These are phyloP conservation scores for Cladosporium oxysporum DNA, from an alignment of 2,329 filamentous ascomycete genomes.

Conservation along the genomic window DNA sequence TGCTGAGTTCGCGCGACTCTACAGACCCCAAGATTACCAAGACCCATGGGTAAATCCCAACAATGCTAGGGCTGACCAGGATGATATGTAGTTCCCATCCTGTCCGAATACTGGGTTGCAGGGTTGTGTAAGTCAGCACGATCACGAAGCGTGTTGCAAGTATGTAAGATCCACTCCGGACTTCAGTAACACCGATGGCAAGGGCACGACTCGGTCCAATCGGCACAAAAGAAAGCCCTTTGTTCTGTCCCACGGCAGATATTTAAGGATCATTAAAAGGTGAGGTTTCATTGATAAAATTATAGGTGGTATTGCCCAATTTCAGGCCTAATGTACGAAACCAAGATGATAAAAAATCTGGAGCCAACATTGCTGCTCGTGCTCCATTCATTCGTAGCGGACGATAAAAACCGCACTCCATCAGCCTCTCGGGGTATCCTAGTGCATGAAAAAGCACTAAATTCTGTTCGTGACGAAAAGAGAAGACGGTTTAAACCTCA, in stretches of 20 bases:
- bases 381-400: not conserved
- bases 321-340: not conserved
- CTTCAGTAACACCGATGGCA: not conserved
- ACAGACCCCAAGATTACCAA: not conserved
- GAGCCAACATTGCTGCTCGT: not conserved
- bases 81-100: not conserved
- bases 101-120: not conserved
- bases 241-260: too few species aligned
- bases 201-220: not conserved
- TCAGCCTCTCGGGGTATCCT: constrained; percentile 2
- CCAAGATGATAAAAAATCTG: not conserved
- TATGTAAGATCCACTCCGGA: not conserved
- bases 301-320: not conserved
- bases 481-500: constrained; percentile 20
- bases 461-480: not conserved
- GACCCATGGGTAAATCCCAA: constrained; percentile 11
- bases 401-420: not conserved
- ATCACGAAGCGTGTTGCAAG: not conserved
- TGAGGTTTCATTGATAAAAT: not conserved
- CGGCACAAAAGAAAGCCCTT: not conserved
- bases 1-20: not conserved
- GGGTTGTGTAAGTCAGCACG: not conserved
- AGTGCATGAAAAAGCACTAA: not conserved
- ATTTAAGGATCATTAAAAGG: not conserved
- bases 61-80: constrained; percentile 4